These are phyloP conservation scores for Xylaria sp. DNA, from an alignment of 2,329 filamentous ascomycete species.

Conservation along the genomic window DNA sequence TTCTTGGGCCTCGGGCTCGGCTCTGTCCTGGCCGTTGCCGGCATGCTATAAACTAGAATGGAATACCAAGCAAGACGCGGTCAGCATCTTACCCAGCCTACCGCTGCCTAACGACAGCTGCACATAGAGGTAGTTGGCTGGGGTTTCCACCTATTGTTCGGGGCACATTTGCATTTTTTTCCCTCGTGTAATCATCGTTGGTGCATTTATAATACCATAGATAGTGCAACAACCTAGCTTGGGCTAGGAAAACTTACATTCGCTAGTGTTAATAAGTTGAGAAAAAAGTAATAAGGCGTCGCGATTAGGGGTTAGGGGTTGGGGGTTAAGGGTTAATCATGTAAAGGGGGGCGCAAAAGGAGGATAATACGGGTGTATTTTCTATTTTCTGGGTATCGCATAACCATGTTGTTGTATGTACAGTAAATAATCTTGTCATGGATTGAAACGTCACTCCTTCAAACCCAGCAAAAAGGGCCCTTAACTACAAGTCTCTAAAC, in stretches of 20 bases:
- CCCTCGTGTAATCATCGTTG: neutral
- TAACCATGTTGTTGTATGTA: conserved; percentile 3
- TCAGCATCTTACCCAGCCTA: too few species aligned
- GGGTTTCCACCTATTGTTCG: neutral
- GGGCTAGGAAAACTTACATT: neutral
- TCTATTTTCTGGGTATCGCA: conserved; percentile 1
- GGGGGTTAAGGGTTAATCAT: neutral
- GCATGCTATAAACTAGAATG: conserved; percentile 41
- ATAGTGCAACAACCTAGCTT: neutral
- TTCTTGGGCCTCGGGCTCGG: conserved; percentile 46
- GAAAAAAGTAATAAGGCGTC: neutral
- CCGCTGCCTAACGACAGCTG: neutral
- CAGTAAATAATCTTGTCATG: conserved; percentile 1
- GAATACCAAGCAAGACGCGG: neutral
- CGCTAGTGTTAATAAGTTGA: neutral
- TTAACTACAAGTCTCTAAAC: neutral
- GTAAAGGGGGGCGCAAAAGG: neutral
- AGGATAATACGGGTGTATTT: too few species aligned
- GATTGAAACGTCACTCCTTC: neutral
- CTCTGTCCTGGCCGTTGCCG: conserved; percentile 44
- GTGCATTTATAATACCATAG: neutral
- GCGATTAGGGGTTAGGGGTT: too few species aligned
- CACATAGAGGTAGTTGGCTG: neutral
- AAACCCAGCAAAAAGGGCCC: neutral
- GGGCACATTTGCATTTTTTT: neutral